phyloP scores from a whole-genome alignment of 805 yeast species.

The Nakazawaea ishiwadae region DNA sequence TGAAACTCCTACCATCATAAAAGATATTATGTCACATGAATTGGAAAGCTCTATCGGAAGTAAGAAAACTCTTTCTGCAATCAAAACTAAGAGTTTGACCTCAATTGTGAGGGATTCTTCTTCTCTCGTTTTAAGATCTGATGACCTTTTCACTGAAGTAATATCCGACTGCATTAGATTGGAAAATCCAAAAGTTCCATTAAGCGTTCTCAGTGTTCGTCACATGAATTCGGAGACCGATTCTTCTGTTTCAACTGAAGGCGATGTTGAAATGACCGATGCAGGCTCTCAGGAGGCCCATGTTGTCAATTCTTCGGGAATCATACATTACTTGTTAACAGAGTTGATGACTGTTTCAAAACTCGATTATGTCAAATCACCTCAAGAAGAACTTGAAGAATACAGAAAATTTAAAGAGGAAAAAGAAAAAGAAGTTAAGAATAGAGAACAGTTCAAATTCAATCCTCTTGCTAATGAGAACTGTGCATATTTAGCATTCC shows the following conservation, averaged over 20 bases:
- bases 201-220: conserved; percentile 1
- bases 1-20: conserved; percentile 52
- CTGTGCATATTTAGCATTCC: conserved; percentile 63
- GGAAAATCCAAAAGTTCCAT: conserved; percentile 11
- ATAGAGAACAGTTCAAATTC: conserved; percentile 14
- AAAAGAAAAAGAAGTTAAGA: conserved; percentile 21
- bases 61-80: conserved; percentile 14
- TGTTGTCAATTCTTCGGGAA: conserved; percentile 37
- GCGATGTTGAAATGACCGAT: conserved; percentile 28
- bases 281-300: conserved; percentile 15
- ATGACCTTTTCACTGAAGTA: conserved; percentile 19
- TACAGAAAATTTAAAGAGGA: conserved; percentile 20
- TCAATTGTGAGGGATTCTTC: conserved; percentile 45
- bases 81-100: conserved; percentile 38
- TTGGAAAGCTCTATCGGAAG: conserved; percentile 35
- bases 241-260: conserved; percentile 14
- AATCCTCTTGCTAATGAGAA: conserved; percentile 34
- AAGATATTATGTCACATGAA: conserved; percentile 45
- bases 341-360: conserved; percentile 51
- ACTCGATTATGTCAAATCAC: conserved; percentile 19
- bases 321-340: conserved; percentile 56
- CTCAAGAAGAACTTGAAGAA: conserved; percentile 20
- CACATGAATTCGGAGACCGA: conserved; percentile 15
- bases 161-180: conserved; percentile 18
- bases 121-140: conserved; percentile 37